phyloP scores from a whole-genome alignment of 345 rosid genomes.

The Eucalyptus viminalis region DNA sequence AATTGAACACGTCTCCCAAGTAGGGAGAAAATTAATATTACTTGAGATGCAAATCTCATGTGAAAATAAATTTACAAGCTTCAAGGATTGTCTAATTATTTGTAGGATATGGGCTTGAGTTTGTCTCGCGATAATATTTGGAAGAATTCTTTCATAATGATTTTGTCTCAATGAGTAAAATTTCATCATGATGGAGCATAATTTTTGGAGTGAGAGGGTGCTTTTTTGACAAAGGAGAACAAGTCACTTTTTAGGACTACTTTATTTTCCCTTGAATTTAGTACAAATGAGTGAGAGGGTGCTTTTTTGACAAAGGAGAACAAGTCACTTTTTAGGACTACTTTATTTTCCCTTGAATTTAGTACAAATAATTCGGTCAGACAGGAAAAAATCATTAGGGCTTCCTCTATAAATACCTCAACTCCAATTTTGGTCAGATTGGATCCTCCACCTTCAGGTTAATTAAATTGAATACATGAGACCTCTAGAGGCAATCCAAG shows the following conservation, averaged over 20 bases:
- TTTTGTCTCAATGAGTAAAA: not conserved
- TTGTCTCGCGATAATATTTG: rapidly evolving
- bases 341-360: not conserved
- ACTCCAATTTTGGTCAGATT: not conserved
- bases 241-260: too few relatives aligned
- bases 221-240: not conserved
- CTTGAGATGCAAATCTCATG: not conserved
- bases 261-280: too few relatives aligned
- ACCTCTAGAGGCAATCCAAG: not conserved
- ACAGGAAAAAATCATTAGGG: not conserved
- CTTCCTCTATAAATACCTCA: not conserved
- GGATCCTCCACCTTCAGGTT: not conserved
- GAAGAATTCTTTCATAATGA: not conserved
- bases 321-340: not conserved
- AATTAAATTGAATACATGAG: not conserved
- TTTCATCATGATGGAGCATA: not conserved
- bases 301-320: too few relatives aligned
- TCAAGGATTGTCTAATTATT: not conserved
- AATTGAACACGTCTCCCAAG: not conserved
- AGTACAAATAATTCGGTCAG: not conserved
- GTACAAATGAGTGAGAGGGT: not conserved
- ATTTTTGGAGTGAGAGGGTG: not conserved
- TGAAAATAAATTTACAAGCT: not conserved
- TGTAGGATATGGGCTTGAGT: not conserved
- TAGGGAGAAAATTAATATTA: not conserved